Evolutionary conservation across 352 stramenopile genomes (phyloP), one percentile per base, ranked within the genome.

Genomic region (Phytophthora megakarya): DNA sequence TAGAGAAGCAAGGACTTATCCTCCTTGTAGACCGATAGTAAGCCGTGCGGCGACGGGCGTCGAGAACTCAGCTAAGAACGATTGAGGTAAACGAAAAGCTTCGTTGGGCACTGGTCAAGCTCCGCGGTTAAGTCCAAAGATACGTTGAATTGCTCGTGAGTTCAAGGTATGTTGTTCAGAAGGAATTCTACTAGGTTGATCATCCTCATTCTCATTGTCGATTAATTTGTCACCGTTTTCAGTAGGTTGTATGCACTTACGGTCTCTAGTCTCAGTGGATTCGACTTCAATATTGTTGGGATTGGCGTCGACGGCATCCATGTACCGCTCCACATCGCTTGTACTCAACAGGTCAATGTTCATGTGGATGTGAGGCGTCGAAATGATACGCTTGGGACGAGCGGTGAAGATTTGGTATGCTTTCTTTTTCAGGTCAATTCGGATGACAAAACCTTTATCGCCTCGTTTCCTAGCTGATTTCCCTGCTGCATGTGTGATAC

Each of bases 111-210:
- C 3, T 13, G 18, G 10, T 19, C 18, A 10, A 0, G 0, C 21
- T 38, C 37, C 38, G 6, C 50, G 18, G 19, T 58, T 58, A 15
- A 58, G 7, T 2, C 37, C 50, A 16, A 58, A 58, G 10, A 42
- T 18, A 2, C 13, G 23, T 21, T 48, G 15, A 28, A 58, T 58
- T 40, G 25, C 23, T 16, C 35, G 37, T 16, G 38, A 21, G 2
- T 2, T 58, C 2, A 58, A 19, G 9, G 40, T 12, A 1, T 58
- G 50, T 9, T 42, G 8, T 1, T 58, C 50, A 7, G 25, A 13
- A 1, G 23, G 38, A 40, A 11, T 58, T 38, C 35, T 35, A 46
- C 0, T 3, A 1, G 6, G n/a, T 21, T 19, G 5, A 0, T 44
- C 19, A 32, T 21, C 32, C 7, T 39, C 11, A 25, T 13, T 13